Evolutionary conservation across 78 protist genomes (phyloP).

Genomic region (Isochrysis galbana): DNA sequence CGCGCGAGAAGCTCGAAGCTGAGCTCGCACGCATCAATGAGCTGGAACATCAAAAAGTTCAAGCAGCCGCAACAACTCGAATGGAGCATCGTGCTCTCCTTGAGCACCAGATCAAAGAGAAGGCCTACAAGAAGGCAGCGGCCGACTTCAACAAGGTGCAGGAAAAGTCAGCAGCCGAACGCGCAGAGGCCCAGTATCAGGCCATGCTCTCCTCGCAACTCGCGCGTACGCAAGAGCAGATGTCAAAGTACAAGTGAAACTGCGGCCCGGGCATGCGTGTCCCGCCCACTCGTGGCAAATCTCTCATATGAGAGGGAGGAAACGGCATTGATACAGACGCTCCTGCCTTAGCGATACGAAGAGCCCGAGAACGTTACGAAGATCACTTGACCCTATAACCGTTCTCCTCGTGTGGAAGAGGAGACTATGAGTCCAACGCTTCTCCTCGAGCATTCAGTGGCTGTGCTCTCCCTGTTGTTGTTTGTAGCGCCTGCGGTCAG

Average conservation of each 20-base stretch:
- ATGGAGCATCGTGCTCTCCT: background rate
- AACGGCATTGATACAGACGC: too few relatives aligned
- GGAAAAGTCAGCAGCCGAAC: background rate
- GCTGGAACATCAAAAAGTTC: background rate
- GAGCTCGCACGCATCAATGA: background rate
- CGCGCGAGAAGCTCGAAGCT: background rate
- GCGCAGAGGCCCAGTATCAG: conserved; percentile 10
- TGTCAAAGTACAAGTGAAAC: background rate
- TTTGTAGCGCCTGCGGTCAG: too few relatives aligned
- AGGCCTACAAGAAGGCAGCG: background rate
- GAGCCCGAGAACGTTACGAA: too few relatives aligned
- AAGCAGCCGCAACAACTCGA: background rate
- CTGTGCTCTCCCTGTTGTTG: too few relatives aligned
- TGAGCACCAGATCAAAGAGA: background rate
- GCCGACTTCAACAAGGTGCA: background rate
- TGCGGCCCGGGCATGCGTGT: background rate
- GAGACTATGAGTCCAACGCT: too few relatives aligned
- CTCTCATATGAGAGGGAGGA: too few relatives aligned
- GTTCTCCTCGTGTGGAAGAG: too few relatives aligned
- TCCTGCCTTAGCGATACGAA: too few relatives aligned
- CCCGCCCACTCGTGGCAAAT: too few relatives aligned
- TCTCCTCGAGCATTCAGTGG: too few relatives aligned
- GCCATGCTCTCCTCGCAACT: background rate
- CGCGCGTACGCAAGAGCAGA: background rate
- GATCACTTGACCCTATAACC: too few relatives aligned